Base-by-base conservation (phyloP, 257 asterid species). In the Rehmannia glutinosa region DNA sequence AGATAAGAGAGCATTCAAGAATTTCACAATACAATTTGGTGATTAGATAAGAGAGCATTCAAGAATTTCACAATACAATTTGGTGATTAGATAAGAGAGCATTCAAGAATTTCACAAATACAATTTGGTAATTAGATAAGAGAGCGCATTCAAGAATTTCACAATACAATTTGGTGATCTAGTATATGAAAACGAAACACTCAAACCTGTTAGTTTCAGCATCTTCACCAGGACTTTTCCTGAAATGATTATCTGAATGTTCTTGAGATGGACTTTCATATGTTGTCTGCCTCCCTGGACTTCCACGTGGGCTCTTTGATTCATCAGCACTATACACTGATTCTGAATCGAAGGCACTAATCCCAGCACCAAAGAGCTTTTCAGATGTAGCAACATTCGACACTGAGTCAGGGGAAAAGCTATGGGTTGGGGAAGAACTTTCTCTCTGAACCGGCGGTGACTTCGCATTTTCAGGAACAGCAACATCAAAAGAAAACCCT, bases 401-500 rank as follows among this genome's bases (percentile, higher is more conserved):
- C 72, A 75, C 65, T 35, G 88, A 75, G 63, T 86, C 94, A 4
- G 96, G 81, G 57, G 93, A 84, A 67, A 78, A 9, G 42, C 82
- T 81, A 63, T 58, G 86, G 49, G 81, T 69, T 24, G 90, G 92
- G 65, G 97, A 85, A 62, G 88, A 82, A 73, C 51, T 76, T 71
- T 81, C 95, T 47, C 60, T 66, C 62, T 70, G 77, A 62, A 47
- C 72, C 45, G 93, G 77, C 62, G 57, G 54, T 63, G 85, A 36
- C 72, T 87, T 86, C 74, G 78, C 75, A 78, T 75, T 81, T 39
- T 72, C 80, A 66, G 97, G 84, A 39, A 71, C 78, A 60, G 79
- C 67, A 53, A 85, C 89, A 68, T 88, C 99, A 70, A 81, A 82
- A 45, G 96, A 85, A 81, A 94, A 85, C 69, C 98, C 99, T 94